Evolutionary conservation across 2,329 filamentous ascomycete genomes (phyloP), one percentile per base, ranked within the genome.

Genomic region (Cladosporium sp.): DNA sequence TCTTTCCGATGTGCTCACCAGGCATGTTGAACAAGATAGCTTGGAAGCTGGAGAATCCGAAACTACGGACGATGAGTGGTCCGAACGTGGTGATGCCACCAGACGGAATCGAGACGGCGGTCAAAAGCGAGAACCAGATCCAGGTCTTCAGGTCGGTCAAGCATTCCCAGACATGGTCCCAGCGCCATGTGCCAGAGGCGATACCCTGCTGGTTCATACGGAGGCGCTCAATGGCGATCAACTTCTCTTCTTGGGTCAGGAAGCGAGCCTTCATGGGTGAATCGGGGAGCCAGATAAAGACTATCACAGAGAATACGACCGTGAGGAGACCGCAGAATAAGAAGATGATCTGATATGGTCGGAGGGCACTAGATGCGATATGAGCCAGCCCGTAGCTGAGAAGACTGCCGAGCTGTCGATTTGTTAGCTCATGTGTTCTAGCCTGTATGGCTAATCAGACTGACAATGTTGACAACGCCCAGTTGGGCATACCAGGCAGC

Each of bases 241-340:
- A 60, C 52, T 79, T 82, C 43, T 85, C 81, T 11, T 78, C 70
- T 3, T 77, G 73, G 0, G 68, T 72, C 2, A 85, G 70, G 45
- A 83, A 84, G 16, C 76, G 79, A 1, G 81, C 76, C 18, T 79
- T 74, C 61, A 83, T 76, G 0, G 83, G 83, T 0, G 80, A 83
- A 58, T 86, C 83, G 0, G 84, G 84, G 74, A 86, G 82, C 48
- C 78, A 76, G 14, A 77, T 66, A 63, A 80, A 73, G 4, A 85
- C 75, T 10, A 77, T 61, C 0, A 72, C 59, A 1, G 77, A 73
- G 54, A 77, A 79, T 1, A 72, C 66, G 5, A 82, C 73, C 0
- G 77, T 81, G 46, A 81, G 11, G 4, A 43, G 31, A 31, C 56
- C 54, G 38, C 57, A 62, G 54, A 66, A 61, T 6, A 66, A 55